Evolutionary conservation across 2,329 filamentous ascomycete genomes (phyloP).

Genomic region (Nigrospora sphaerica): DNA sequence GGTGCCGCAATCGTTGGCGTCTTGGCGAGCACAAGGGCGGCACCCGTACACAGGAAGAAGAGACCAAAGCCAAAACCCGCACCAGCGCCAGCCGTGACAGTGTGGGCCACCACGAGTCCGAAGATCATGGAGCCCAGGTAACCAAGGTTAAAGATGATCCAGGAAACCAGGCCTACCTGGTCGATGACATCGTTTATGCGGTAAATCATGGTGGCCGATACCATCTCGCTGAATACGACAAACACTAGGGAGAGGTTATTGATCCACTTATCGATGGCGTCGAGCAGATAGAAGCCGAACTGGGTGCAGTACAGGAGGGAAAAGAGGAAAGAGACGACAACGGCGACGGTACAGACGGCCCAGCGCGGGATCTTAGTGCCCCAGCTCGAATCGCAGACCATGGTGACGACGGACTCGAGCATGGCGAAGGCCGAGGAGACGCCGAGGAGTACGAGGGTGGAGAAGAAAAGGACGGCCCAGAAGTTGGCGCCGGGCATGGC

Average conservation of each 20-base stretch:
- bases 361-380: constrained; percentile 37
- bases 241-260: constrained; percentile 48
- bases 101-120: constrained; percentile 43
- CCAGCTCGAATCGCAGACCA: constrained; percentile 38
- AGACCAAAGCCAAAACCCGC: constrained; percentile 45
- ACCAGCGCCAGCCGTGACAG: constrained; percentile 32
- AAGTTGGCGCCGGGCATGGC: constrained; percentile 50
- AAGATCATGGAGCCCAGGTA: constrained; percentile 47
- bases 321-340: constrained; percentile 42
- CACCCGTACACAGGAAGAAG: constrained; percentile 33
- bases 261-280: constrained; percentile 48
- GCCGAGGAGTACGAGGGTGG: constrained; percentile 50
- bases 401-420: constrained; percentile 48
- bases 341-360: constrained; percentile 40
- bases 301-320: constrained; percentile 50
- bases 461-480: constrained; percentile 52
- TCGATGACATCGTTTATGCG: constrained; percentile 40
- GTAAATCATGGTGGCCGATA: constrained; percentile 45
- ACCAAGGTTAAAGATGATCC: constrained; percentile 38
- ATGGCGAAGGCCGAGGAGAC: constrained; percentile 53
- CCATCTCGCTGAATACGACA: constrained; percentile 44
- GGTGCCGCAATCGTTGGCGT: constrained; percentile 33
- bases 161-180: constrained; percentile 34
- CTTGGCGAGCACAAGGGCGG: constrained; percentile 31
- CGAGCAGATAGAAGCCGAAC: constrained; percentile 48